Conservation (phyloP, 2,329 filamentous ascomycete species). For the Stromatinia cepivora region DNA sequence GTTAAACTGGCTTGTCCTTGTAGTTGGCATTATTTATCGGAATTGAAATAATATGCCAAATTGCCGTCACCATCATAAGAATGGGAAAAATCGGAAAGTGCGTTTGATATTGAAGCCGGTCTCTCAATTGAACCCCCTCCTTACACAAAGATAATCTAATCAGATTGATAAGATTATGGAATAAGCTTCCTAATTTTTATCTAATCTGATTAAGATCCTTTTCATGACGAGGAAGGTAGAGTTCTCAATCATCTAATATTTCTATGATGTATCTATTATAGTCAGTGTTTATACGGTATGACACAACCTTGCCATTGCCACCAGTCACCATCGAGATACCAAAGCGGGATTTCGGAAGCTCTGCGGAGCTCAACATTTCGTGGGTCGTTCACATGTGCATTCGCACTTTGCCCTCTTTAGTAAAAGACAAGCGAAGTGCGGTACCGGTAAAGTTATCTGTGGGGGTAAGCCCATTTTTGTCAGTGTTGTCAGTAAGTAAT, state of each 20-base stretch:
- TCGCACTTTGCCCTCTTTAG: not conserved
- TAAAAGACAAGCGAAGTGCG: conserved; percentile 1
- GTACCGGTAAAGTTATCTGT: conserved; percentile 1
- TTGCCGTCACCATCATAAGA: not conserved
- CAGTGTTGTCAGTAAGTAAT: not conserved
- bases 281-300: not conserved
- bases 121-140: not conserved
- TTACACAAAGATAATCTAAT: conserved; percentile 4
- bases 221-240: not conserved
- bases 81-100: conserved; percentile 2
- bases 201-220: conserved; percentile 4
- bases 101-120: not conserved
- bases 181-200: not conserved
- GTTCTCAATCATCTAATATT: not conserved
- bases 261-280: not conserved
- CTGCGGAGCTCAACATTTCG: not conserved
- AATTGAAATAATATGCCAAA: not conserved
- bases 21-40: not conserved
- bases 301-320: too few species aligned
- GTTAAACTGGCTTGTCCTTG: not conserved
- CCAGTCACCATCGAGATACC: not conserved
- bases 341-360: not conserved
- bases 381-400: not conserved
- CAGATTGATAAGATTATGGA: not conserved
- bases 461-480: not conserved